Conservation (phyloP, 1,284 basidiomycete genomes). For the Malassezia psittaci region DNA sequence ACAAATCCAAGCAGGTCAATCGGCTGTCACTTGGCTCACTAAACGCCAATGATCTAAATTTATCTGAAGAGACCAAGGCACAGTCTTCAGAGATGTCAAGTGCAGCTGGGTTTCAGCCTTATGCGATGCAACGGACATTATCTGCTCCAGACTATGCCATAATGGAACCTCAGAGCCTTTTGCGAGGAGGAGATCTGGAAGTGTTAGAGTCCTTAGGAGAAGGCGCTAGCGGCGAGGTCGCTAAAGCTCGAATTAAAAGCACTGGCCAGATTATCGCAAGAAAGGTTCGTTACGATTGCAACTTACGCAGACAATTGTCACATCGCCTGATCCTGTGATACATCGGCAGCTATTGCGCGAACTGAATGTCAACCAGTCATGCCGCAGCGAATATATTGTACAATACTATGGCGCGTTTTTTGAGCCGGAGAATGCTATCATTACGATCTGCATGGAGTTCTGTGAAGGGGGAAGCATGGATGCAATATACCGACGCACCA, state of each 20-base stretch:
- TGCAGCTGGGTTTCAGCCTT: background rate
- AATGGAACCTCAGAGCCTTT: background rate
- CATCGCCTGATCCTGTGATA: conserved; percentile 75
- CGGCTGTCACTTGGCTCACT: conserved; percentile 1
- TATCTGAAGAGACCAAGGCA: background rate
- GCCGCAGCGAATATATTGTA: conserved; percentile 77
- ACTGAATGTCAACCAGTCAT: conserved; percentile 75
- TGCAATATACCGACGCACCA: conserved; percentile 72
- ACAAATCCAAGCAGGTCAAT: background rate
- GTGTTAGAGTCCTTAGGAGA: conserved; percentile 72
- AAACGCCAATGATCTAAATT: background rate
- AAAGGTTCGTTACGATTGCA: conserved; percentile 55
- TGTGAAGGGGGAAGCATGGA: conserved; percentile 77
- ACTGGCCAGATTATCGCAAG: conserved; percentile 75
- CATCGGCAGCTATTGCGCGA: conserved; percentile 83
- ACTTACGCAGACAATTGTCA: conserved; percentile 65
- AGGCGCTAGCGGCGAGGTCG: conserved; percentile 88
- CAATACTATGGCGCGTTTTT: conserved; percentile 90
- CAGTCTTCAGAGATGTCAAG: background rate
- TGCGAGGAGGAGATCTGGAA: conserved; percentile 56
- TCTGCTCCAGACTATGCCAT: background rate
- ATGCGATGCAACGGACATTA: background rate
- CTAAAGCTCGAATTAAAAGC: conserved; percentile 71
- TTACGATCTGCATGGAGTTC: conserved; percentile 92
- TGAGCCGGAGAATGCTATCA: conserved; percentile 77